Conservation (phyloP, 1,284 basidiomycete species). For the Ganoderma multipileum region DNA sequence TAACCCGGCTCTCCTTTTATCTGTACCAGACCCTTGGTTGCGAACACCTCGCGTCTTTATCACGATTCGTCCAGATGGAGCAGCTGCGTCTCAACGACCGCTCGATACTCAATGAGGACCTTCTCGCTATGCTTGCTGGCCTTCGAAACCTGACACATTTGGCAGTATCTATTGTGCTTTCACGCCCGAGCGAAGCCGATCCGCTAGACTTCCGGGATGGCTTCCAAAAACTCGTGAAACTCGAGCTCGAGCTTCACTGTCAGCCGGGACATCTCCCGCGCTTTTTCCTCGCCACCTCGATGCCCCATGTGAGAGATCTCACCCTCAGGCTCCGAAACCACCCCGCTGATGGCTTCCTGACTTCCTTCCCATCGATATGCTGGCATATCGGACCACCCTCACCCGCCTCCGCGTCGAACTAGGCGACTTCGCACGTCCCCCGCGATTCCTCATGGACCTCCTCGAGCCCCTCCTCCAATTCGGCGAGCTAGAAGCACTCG, state of each 20-base stretch:
- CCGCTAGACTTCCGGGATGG: background rate
- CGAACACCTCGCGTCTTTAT: background rate
- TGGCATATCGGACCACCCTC: background rate
- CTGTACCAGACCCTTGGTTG: background rate
- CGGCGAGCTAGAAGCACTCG: background rate
- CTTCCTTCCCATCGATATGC: background rate
- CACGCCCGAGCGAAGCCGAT: background rate
- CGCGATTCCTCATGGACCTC: background rate
- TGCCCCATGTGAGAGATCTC: background rate
- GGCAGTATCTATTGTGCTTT: background rate
- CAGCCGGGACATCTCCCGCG: background rate
- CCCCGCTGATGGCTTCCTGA: background rate
- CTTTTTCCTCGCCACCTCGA: background rate
- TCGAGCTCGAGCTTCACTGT: background rate
- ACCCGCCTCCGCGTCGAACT: background rate
- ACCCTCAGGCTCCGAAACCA: background rate
- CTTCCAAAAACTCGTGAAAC: background rate
- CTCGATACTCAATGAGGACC: background rate
- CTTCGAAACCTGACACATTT: background rate
- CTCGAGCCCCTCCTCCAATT: background rate
- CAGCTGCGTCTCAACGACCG: background rate
- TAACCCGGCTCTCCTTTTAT: background rate
- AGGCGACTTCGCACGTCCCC: background rate
- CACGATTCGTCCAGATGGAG: background rate
- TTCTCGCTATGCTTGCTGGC: background rate